Conservation (phyloP, 257 asterid species). For the Penstemon eatonii region DNA sequence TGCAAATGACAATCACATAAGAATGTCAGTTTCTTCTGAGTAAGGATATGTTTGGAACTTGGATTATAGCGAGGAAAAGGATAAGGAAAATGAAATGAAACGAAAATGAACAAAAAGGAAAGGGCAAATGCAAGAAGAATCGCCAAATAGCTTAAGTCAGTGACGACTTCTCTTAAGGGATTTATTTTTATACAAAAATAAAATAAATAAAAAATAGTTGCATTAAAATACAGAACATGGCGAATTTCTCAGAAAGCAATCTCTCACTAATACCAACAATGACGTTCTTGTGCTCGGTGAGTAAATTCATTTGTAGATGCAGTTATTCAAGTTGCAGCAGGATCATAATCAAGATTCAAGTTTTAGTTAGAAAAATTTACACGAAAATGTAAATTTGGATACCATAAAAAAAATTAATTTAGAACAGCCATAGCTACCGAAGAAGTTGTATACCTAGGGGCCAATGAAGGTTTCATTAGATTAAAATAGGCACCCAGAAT, state of each 20-base stretch:
- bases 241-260: constrained; percentile 12
- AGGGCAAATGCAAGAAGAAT: no score
- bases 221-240: background rate
- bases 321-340: background rate
- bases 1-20: constrained; percentile 41
- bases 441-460: constrained; percentile 58
- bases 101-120: no score
- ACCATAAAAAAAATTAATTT: no score
- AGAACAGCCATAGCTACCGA: background rate
- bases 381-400: background rate
- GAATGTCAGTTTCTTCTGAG: constrained; percentile 7
- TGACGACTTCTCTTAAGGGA: no score
- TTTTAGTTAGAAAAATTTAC: background rate
- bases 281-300: constrained; percentile 3
- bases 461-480: constrained; percentile 81
- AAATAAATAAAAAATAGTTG: no score
- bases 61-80: no score
- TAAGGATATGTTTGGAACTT: background rate
- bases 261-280: constrained; percentile 11
- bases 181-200: no score
- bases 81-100: no score
- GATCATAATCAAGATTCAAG: constrained; percentile 11
- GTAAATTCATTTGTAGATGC: constrained; percentile 12
- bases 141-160: no score
- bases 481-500: constrained; percentile 71